Percentiles rank a stretch among this genome's conserved stretches.
Evolutionary conservation across 2,329 filamentous ascomycete species (phyloP).

Genomic region (Didymella arachidicola): DNA sequence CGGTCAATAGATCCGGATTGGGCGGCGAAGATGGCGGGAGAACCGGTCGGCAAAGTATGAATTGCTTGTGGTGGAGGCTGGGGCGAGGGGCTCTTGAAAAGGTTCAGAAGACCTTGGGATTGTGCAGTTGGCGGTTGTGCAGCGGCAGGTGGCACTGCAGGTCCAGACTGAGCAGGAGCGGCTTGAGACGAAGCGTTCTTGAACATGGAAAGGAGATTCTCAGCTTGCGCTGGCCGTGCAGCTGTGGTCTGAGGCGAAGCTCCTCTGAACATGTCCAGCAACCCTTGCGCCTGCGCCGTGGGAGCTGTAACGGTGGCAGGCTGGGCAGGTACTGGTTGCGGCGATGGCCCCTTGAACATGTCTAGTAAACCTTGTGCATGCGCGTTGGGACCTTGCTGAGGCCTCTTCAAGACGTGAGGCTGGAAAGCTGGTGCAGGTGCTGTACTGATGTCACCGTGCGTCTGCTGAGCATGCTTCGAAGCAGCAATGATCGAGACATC

Average conservation of each 20-base stretch:
- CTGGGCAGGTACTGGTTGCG: conserved; percentile 12
- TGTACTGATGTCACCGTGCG: conserved; percentile 12
- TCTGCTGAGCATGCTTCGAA: conserved; percentile 17
- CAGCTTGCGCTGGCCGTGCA: conserved; percentile 27
- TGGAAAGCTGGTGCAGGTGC: conserved; percentile 38
- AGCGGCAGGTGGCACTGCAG: conserved; percentile 26
- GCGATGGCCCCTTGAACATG: conserved; percentile 28
- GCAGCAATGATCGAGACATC: conserved; percentile 14
- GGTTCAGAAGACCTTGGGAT: conserved; percentile 21
- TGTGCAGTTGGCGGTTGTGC: conserved; percentile 7
- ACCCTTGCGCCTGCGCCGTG: conserved; percentile 30
- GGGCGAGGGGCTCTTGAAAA: conserved; percentile 21
- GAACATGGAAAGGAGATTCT: conserved; percentile 32
- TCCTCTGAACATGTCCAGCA: conserved; percentile 31
- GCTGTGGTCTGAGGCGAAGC: conserved; percentile 20
- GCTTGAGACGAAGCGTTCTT: conserved; percentile 24
- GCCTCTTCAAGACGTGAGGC: conserved; percentile 48
- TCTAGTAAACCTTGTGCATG: conserved; percentile 33
- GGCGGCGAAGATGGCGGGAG: conserved; percentile 11
- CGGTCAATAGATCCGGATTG: conserved; percentile 33
- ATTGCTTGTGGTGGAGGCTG: conserved; percentile 8
- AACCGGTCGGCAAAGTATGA: not conserved
- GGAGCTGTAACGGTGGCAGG: conserved; percentile 6
- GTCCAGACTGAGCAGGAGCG: not conserved
- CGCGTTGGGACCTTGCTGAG: conserved; percentile 33